Percentiles rank a stretch among this genome's conserved stretches.
Conservation (phyloP, 1,284 basidiomycete genomes). For the Microbotryum violaceum region DNA sequence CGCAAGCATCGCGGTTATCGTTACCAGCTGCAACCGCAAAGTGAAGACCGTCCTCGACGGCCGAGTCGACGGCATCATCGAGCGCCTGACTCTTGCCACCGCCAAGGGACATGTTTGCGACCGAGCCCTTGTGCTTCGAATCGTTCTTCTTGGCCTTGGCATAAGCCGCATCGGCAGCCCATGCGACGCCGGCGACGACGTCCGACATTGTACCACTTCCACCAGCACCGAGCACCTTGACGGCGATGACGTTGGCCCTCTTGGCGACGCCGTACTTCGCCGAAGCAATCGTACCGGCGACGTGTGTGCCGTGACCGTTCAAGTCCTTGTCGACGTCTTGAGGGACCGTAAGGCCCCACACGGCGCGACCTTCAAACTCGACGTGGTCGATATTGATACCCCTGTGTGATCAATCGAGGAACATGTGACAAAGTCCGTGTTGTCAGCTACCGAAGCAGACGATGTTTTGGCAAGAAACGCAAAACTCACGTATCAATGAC, state of each 20-base stretch:
- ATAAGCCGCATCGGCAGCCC: conserved; percentile 63
- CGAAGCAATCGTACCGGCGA: conserved; percentile 59
- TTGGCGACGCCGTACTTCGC: conserved; percentile 88
- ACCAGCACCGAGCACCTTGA: conserved; percentile 92
- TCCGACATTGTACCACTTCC: conserved; percentile 95
- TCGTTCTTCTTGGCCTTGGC: conserved; percentile 61
- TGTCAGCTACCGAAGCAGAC: not conserved
- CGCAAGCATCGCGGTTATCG: conserved; percentile 30
- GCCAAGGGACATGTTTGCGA: conserved; percentile 96
- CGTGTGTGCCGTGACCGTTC: conserved; percentile 64
- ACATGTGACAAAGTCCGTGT: not conserved
- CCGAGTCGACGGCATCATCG: conserved; percentile 76
- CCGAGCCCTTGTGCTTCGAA: conserved; percentile 78
- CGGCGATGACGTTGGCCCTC: conserved; percentile 81
- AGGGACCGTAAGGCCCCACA: conserved; percentile 77
- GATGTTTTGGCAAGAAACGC: not conserved
- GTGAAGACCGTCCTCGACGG: conserved; percentile 77
- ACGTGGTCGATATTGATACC: conserved; percentile 81
- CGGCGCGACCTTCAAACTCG: conserved; percentile 80
- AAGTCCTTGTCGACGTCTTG: conserved; percentile 66
- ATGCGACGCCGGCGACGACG: conserved; percentile 79
- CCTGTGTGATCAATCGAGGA: conserved; percentile 58
- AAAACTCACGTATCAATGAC: conserved; percentile 47
- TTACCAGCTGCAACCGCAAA: conserved; percentile 90
- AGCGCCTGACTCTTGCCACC: conserved; percentile 87